Base-by-base conservation (phyloP, 306 rosid species). In the Elaeagnus macrophylla region DNA sequence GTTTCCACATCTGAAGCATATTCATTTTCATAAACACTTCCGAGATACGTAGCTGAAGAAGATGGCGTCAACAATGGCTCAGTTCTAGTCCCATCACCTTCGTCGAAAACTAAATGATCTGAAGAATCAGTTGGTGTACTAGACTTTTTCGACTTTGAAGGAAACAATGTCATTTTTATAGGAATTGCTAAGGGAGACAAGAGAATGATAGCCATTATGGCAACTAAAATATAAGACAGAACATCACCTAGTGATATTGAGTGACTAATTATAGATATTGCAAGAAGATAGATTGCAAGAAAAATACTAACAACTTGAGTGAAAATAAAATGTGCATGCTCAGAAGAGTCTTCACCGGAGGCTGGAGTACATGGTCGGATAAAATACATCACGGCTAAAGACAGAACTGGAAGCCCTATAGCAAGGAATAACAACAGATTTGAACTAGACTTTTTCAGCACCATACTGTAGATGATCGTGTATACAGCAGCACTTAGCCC, bases 401-500 rank as follows among this genome's bases (percentile, higher is more conserved):
- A 83, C 37, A 86, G 18, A 59, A 52, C 56, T 36, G 90, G 76
- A 52, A 89, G 25, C 52, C 86, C 94, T 47, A 79, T 45, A 18
- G 95, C 61, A 25, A 89, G 95, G 56, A 89, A 70, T 51, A 83
- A 35, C 49, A 89, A 59, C 3, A 85, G 77, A n/a, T 64, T 45
- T 50, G 74, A 73, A 52, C 85, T 66, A 25, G 95, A 89, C 6
- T 48, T 48, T 59, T 75, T 56, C 4, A 89, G 70, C 45, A 83
- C 36, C 63, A 59, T 6, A 77, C 62, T 62, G 70, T 73, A 89
- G 62, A 89, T 57, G 53, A 85, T 76, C 1, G 97, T 85, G 69
- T 85, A 89, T 1, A 89, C 85, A 8, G 89, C 75, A 37, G 85
- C 94, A 42, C 97, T 85, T 12, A 85, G 72, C 60, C 97, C 97